phyloP scores from a whole-genome alignment of 768 basidiomycete genomes.

The Podaxis sp. region DNA sequence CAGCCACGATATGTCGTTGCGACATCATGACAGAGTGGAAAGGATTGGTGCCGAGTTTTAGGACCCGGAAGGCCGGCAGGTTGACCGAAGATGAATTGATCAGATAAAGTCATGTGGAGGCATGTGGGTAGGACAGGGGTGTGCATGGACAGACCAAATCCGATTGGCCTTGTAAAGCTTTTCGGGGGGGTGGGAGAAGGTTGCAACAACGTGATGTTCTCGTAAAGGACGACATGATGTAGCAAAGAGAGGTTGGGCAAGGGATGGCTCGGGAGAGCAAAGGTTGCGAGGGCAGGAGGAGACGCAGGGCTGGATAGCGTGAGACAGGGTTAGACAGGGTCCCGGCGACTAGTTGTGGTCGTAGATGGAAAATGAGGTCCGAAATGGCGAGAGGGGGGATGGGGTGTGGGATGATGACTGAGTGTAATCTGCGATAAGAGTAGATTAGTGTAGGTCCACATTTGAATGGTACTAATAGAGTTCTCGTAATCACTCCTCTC shows the following conservation, averaged over 20 bases:
- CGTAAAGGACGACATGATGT: background rate
- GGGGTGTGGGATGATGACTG: background rate
- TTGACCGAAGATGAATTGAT: background rate
- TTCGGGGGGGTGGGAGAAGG: background rate
- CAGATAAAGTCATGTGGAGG: background rate
- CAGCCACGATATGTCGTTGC: background rate
- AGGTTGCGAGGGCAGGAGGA: background rate
- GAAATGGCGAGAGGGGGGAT: background rate
- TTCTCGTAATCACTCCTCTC: conserved; percentile 9
- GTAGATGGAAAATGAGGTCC: background rate
- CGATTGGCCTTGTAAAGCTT: background rate
- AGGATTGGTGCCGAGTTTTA: background rate
- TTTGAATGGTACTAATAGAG: background rate
- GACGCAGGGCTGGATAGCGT: background rate
- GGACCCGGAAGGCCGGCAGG: background rate
- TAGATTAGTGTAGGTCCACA: conserved; percentile 2
- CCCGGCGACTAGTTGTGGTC: background rate
- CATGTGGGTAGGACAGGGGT: background rate
- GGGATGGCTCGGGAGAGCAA: background rate
- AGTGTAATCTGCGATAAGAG: background rate
- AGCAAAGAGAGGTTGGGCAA: background rate
- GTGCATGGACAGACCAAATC: background rate
- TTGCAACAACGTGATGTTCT: background rate
- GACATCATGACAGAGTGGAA: background rate
- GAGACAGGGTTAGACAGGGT: background rate